phyloP scores from a whole-genome alignment of 2,329 filamentous ascomycete species.

The Exophiala alcalophila region DNA sequence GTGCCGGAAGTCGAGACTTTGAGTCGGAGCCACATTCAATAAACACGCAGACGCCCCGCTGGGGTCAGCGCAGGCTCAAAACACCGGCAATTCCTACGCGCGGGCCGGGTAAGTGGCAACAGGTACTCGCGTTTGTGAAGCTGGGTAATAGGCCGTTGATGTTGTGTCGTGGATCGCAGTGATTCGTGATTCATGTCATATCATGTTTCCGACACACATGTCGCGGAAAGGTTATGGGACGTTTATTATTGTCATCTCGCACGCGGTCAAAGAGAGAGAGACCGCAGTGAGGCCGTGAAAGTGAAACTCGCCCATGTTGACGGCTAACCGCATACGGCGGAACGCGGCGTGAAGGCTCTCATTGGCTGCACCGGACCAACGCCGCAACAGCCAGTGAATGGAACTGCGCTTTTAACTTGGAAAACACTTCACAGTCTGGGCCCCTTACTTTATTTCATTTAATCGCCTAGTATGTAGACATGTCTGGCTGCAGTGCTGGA shows the following conservation, averaged over 20 bases:
- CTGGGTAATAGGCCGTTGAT: too few relatives aligned
- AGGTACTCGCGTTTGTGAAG: too few relatives aligned
- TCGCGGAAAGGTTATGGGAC: too few relatives aligned
- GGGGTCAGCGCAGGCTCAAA: too few relatives aligned
- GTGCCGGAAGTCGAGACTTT: too few relatives aligned
- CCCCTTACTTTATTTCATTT: slow-evolving; percentile 3
- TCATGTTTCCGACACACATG: too few relatives aligned
- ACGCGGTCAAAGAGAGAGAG: neutral
- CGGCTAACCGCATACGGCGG: slow-evolving; percentile 11
- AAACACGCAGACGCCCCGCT: too few relatives aligned
- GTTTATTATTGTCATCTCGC: neutral
- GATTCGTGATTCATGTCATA: slow-evolving; percentile 5
- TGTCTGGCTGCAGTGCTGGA: neutral
- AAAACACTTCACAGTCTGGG: neutral
- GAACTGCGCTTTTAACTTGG: neutral
- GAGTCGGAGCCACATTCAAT: too few relatives aligned
- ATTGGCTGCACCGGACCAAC: slow-evolving; percentile 4
- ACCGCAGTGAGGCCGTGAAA: slow-evolving; percentile 2
- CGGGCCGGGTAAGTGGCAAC: too few relatives aligned
- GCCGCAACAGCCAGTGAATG: slow-evolving; percentile 6
- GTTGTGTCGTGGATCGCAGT: too few relatives aligned
- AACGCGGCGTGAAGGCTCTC: neutral
- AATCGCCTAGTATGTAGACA: too few relatives aligned
- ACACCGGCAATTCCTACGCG: too few relatives aligned
- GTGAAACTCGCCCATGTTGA: slow-evolving; percentile 16